phyloP scores from a whole-genome alignment of 2,329 filamentous ascomycete species.

The Rugonectria rugulosa region DNA sequence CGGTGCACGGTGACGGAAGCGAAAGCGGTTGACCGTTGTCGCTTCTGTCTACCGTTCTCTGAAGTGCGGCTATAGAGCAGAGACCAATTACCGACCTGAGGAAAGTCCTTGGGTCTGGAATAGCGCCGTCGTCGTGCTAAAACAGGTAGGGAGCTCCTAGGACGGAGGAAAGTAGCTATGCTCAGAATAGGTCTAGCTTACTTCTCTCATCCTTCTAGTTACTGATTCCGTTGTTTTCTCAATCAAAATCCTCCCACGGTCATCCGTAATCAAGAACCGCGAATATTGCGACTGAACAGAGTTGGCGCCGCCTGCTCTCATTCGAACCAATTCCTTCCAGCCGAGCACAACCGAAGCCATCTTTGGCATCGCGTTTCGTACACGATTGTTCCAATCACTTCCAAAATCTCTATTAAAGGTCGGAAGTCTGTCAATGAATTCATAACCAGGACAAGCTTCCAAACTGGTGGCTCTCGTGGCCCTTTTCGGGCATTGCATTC shows the following conservation, averaged over 20 bases:
- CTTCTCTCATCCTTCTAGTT: constrained; percentile 17
- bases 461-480: constrained; percentile 19
- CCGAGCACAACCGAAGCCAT: constrained; percentile 20
- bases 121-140: constrained; percentile 19
- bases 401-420: constrained; percentile 10
- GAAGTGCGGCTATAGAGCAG: constrained; percentile 4
- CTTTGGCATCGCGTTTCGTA: constrained; percentile 13
- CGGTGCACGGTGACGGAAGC: background rate
- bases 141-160: constrained; percentile 7
- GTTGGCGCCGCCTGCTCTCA: constrained; percentile 14
- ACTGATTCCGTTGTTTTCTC: constrained; percentile 25
- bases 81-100: background rate
- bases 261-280: background rate
- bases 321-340: constrained; percentile 23
- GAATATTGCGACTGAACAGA: constrained; percentile 7
- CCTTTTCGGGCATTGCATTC: constrained; percentile 9
- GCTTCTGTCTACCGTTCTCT: constrained; percentile 12
- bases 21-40: background rate
- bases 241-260: background rate
- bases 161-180: background rate
- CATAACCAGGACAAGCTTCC: constrained; percentile 18
- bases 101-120: constrained; percentile 12
- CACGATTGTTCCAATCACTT: constrained; percentile 2
- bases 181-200: constrained; percentile 8
- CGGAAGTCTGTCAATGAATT: constrained; percentile 18